Evolutionary conservation across 1,139 yeast species (phyloP).

Genomic region (Wickerhamomyces sp.): DNA sequence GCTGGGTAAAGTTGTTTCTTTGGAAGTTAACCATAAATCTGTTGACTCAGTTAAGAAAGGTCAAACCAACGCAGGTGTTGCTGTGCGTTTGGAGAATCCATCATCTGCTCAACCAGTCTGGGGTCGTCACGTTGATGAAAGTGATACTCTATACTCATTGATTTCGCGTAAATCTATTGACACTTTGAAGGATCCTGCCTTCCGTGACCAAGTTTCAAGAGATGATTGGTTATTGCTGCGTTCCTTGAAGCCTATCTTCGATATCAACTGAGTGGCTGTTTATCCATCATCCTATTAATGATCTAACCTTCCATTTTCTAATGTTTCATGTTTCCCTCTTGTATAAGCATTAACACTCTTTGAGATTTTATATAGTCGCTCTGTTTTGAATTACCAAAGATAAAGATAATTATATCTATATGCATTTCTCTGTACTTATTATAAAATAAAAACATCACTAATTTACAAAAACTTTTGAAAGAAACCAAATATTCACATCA

Average conservation of each 20-base stretch:
- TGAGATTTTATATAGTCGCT: background rate
- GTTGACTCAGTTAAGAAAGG: constrained; percentile 82
- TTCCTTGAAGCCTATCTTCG: constrained; percentile 84
- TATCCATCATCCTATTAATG: background rate
- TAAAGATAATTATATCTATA: background rate
- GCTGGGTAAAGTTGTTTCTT: constrained; percentile 79
- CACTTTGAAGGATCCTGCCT: constrained; percentile 96
- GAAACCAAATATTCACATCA: background rate
- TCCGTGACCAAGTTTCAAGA: constrained; percentile 88
- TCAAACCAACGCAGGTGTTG: constrained; percentile 96
- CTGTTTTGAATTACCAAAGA: background rate
- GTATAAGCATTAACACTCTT: background rate
- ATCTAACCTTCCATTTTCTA: background rate
- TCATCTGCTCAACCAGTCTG: constrained; percentile 92
- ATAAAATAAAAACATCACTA: background rate
- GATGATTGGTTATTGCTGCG: constrained; percentile 93
- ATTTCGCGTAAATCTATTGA: constrained; percentile 87
- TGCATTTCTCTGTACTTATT: constrained; percentile 2
- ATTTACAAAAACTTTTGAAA: background rate
- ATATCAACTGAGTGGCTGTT: constrained; percentile 24
- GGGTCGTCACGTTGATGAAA: constrained; percentile 98
- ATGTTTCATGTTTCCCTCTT: constrained; percentile 1
- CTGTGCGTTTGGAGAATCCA: constrained; percentile 94
- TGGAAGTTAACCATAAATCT: constrained; percentile 93
- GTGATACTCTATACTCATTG: constrained; percentile 82